These are phyloP conservation scores for Trichomonascaceae sp. DNA, from an alignment of 1,139 yeast species.

Conservation along the genomic window DNA sequence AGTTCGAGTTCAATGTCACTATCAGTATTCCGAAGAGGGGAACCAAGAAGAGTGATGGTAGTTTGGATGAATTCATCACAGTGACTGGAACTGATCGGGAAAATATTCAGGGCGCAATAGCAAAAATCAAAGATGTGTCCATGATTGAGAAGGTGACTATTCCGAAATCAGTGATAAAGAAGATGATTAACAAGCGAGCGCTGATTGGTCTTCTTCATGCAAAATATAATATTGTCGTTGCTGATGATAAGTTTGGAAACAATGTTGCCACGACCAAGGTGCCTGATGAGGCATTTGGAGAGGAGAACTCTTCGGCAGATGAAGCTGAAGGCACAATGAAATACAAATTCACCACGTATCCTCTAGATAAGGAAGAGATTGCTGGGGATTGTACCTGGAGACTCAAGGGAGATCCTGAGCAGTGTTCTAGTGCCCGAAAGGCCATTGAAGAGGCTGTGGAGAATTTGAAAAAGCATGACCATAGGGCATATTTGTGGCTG, in stretches of 20 bases:
- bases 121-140: conserved; percentile 28
- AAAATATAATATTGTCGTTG: conserved; percentile 53
- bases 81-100: conserved; percentile 31
- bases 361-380: conserved; percentile 18
- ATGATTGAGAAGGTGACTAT: conserved; percentile 45
- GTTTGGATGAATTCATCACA: conserved; percentile 26
- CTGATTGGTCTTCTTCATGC: conserved; percentile 51
- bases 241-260: conserved; percentile 12
- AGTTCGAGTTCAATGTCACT: conserved; percentile 59
- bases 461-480: conserved; percentile 33
- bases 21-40: conserved; percentile 59
- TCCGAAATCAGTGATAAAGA: conserved; percentile 53
- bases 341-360: conserved; percentile 28
- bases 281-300: conserved; percentile 47
- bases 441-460: conserved; percentile 31
- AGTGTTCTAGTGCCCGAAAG: conserved; percentile 30
- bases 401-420: conserved; percentile 32
- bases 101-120: conserved; percentile 32
- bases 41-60: conserved; percentile 43
- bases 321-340: conserved; percentile 19
- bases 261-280: conserved; percentile 23
- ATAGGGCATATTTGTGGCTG: conserved; percentile 46
- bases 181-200: conserved; percentile 64
- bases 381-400: conserved; percentile 37
- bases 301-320: conserved; percentile 16